These are phyloP conservation scores for Pulicaria dysenterica DNA, from an alignment of 129 eudicot genomes.

Conservation along the genomic window DNA sequence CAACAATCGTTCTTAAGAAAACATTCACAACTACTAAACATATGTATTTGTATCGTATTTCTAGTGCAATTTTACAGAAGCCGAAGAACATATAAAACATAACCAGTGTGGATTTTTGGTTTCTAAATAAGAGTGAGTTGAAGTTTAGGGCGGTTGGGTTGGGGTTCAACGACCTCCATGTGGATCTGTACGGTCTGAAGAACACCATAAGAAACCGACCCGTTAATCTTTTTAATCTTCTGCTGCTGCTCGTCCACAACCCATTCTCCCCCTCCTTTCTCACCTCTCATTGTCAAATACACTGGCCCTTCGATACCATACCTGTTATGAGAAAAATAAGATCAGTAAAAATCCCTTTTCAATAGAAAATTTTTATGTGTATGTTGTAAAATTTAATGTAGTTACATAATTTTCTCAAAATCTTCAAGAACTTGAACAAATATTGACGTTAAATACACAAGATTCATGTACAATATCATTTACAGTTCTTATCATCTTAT, in stretches of 20 bases:
- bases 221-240: conserved; percentile 64
- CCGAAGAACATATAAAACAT: conserved; percentile 13
- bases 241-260: conserved; percentile 90
- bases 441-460: background rate
- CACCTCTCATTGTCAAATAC: conserved; percentile 59
- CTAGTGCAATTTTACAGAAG: background rate
- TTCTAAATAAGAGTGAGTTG: conserved; percentile 63
- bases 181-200: conserved; percentile 79
- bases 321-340: conserved; percentile 40
- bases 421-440: background rate
- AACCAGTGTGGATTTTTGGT: background rate
- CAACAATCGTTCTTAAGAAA: background rate
- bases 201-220: conserved; percentile 63
- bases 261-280: conserved; percentile 89
- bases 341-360: background rate
- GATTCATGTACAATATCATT: background rate
- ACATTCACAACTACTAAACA: background rate
- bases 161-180: conserved; percentile 94
- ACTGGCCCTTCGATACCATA: conserved; percentile 99
- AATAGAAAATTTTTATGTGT: no score
- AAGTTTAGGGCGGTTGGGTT: conserved; percentile 91
- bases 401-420: background rate
- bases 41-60: background rate
- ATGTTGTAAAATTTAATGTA: no score
- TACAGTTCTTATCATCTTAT: no score